Percentiles rank a stretch among this genome's conserved stretches.
Evolutionary conservation across 805 yeast genomes (phyloP).

Genomic region (Alloascoidea hylecoeti): DNA sequence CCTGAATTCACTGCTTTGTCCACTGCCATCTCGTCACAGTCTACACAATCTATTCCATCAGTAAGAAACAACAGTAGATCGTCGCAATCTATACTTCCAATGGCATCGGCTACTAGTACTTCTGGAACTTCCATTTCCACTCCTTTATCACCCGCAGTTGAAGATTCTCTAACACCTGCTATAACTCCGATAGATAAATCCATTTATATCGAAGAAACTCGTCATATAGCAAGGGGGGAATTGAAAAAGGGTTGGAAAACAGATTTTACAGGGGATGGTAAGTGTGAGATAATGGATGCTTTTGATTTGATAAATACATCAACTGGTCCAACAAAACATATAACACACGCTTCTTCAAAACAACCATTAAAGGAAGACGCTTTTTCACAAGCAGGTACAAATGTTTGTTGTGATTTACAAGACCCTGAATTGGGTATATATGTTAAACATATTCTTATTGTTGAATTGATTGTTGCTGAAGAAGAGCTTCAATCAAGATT

Average conservation of each 20-base stretch:
- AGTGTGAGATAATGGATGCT: conserved; percentile 67
- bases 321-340: conserved; percentile 34
- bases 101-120: conserved; percentile 2
- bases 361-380: conserved; percentile 14
- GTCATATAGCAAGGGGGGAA: conserved; percentile 68
- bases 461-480: conserved; percentile 92
- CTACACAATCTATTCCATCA: conserved; percentile 2
- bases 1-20: conserved; percentile 3
- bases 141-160: conserved; percentile 1
- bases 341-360: conserved; percentile 27
- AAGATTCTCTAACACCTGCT: conserved; percentile 6
- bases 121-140: conserved; percentile 5
- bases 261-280: conserved; percentile 69
- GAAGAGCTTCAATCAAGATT: conserved; percentile 42
- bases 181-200: conserved; percentile 20
- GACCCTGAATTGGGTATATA: conserved; percentile 71
- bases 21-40: conserved; percentile 6
- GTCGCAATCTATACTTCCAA: conserved; percentile 5
- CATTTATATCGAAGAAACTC: conserved; percentile 55
- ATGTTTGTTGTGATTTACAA: conserved; percentile 64
- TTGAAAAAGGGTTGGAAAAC: conserved; percentile 91
- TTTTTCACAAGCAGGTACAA: conserved; percentile 19
- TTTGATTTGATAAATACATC: conserved; percentile 44
- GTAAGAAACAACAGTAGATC: conserved; percentile 3
- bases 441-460: conserved; percentile 62